Evolutionary conservation across 2,329 filamentous ascomycete species (phyloP), one percentile per base, ranked within the genome.

Genomic region (Thelonectria rubi): DNA sequence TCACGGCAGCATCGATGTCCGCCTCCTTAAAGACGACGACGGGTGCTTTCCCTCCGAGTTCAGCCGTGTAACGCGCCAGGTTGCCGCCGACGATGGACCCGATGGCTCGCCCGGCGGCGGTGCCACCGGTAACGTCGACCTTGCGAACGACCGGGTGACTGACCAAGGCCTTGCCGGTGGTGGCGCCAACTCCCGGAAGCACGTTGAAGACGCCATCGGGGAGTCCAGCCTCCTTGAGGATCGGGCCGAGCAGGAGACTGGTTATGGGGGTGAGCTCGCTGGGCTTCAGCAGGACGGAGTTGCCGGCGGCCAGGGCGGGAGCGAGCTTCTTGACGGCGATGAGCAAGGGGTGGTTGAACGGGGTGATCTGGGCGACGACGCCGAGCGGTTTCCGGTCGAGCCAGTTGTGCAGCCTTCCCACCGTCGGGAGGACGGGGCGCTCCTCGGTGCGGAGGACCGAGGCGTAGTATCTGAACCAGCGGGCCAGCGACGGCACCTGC

Each of bases 71-170:
- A 69, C 87, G 85, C 72, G 89, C 88, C 67, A 92, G 77, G 76
- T 91, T 91, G 64, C 82, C 84, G 43, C 86, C 85, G 24, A 86
- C 88, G 42, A 89, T 82, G 45, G 86, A 81, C 65, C 91, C 88
- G 69, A 93, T 91, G 37, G 85, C 84, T 59, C 87, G 82, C 5
- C 89, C 90, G 17, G 90, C 87, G n/a, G 80, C 78, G 20, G 90
- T 92, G n/a, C 89, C 90, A 45, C 91, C 90, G 39, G 90, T 93
- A 69, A 93, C 88, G 67, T 91, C 90, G 58, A 93, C 84, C 79
- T 92, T 92, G 76, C 85, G 78, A 2, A 85, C 77, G 2, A 82
- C 74, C 2, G 75, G 74, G 58, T 84, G 89, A 26, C 83, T 75
- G 12, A 82, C 84, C 4, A 88, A 79, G 0, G 80, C 79, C n/a